Percentiles rank a stretch among this genome's conserved stretches.
phyloP scores from a whole-genome alignment of 768 basidiomycete species.

The Leccinum obscurum region DNA sequence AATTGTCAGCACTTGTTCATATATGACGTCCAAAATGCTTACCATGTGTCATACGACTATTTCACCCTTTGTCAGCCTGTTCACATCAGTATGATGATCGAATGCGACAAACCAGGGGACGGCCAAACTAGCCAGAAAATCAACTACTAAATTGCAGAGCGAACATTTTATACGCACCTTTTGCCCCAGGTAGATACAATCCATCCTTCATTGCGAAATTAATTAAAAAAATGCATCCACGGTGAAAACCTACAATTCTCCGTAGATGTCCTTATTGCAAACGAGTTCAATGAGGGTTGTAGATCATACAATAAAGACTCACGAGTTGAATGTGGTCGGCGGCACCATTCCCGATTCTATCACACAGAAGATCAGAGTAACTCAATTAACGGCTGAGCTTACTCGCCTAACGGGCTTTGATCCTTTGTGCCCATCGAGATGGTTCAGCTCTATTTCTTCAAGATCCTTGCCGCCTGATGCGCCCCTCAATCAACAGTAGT shows the following conservation, averaged over 20 bases:
- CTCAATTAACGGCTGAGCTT: neutral
- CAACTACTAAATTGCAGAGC: slow-evolving; percentile 1
- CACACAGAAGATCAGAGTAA: slow-evolving; percentile 2
- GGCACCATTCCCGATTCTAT: slow-evolving; percentile 90
- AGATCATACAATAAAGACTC: slow-evolving; percentile 15
- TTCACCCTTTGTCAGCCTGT: slow-evolving; percentile 4
- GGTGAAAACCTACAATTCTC: slow-evolving; percentile 63
- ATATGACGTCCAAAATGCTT: slow-evolving; percentile 10
- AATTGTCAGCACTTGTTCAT: slow-evolving; percentile 6
- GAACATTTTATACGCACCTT: slow-evolving; percentile 53
- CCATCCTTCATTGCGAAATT: slow-evolving; percentile 56
- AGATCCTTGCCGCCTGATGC: slow-evolving; percentile 68
- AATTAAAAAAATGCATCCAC: neutral
- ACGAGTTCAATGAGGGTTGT: neutral
- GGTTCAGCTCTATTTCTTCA: slow-evolving; percentile 78
- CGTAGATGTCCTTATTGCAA: slow-evolving; percentile 85
- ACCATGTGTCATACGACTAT: slow-evolving; percentile 64
- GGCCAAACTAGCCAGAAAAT: slow-evolving; percentile 58
- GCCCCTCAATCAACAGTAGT: neutral
- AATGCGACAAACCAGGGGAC: slow-evolving; percentile 58
- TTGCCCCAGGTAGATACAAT: slow-evolving; percentile 95
- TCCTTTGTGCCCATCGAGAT: slow-evolving; percentile 87
- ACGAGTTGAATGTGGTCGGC: slow-evolving; percentile 92
- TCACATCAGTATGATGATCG: neutral
- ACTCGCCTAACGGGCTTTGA: slow-evolving; percentile 73